phyloP scores from a whole-genome alignment of 1,284 basidiomycete genomes.

The Malassezia vespertilionis region DNA sequence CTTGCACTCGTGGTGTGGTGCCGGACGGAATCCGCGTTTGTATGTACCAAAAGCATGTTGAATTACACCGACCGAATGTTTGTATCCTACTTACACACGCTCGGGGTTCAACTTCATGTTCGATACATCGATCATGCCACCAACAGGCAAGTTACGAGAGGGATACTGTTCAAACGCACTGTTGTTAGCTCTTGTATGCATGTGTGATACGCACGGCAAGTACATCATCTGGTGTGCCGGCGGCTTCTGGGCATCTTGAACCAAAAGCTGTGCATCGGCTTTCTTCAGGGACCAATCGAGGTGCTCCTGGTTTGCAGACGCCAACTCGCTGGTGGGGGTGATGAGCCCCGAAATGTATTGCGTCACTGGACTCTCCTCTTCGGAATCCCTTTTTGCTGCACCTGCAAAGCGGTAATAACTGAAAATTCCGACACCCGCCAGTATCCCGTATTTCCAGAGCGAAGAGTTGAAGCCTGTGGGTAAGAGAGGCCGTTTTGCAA shows the following conservation, averaged over 20 bases:
- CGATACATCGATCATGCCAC: conserved; percentile 9
- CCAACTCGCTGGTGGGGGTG: conserved; percentile 1
- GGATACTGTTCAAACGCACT: conserved; percentile 17
- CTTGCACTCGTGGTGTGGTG: too few relatives aligned
- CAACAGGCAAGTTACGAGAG: conserved; percentile 9
- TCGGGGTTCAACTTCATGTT: conserved; percentile 13
- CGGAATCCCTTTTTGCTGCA: not conserved
- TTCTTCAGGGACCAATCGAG: conserved; percentile 12
- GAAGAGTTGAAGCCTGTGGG: conserved; percentile 14
- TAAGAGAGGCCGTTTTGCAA: too few relatives aligned
- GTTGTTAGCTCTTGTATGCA: conserved; percentile 3
- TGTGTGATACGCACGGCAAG: conserved; percentile 9
- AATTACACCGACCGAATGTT: too few relatives aligned
- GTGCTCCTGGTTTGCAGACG: conserved; percentile 11
- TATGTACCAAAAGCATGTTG: too few relatives aligned
- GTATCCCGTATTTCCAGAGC: conserved; percentile 6
- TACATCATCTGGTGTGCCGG: conserved; percentile 11
- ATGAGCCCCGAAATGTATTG: conserved; percentile 3
- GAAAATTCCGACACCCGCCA: not conserved
- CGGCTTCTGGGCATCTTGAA: conserved; percentile 18
- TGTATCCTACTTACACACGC: conserved; percentile 10
- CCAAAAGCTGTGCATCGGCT: conserved; percentile 15
- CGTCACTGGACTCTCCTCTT: conserved; percentile 4
- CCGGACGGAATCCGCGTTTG: too few relatives aligned
- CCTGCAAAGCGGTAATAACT: not conserved